Evolutionary conservation across 768 basidiomycete genomes (phyloP).

Genomic region (Paxillus involutus): DNA sequence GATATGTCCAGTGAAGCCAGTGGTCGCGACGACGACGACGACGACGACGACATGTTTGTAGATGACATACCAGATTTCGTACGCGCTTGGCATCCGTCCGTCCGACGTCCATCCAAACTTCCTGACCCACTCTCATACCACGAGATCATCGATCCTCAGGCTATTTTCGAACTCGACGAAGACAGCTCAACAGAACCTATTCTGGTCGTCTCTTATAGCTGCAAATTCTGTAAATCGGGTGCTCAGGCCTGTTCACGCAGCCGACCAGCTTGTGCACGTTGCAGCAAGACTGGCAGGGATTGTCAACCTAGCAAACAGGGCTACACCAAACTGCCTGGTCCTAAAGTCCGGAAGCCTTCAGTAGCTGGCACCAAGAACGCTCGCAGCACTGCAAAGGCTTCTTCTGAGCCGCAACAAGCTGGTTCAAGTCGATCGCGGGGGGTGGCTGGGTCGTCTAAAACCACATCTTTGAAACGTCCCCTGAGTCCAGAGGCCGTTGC

Average conservation of each 20-base stretch:
- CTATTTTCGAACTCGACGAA: constrained; percentile 27
- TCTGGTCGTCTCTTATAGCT: constrained; percentile 21
- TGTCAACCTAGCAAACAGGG: too few species aligned
- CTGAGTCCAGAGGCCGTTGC: constrained; percentile 9
- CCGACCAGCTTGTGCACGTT: constrained; percentile 19
- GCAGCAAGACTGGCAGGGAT: too few species aligned
- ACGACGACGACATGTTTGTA: background rate
- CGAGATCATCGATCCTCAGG: constrained; percentile 12
- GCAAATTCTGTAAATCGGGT: constrained; percentile 11
- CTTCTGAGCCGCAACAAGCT: too few species aligned
- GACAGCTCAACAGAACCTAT: constrained; percentile 12
- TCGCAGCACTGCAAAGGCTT: background rate
- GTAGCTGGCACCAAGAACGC: background rate
- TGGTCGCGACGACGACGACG: background rate
- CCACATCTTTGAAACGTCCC: constrained; percentile 15
- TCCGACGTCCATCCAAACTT: constrained; percentile 26
- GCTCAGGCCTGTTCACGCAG: constrained; percentile 25
- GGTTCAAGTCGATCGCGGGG: background rate
- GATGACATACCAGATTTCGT: constrained; percentile 14
- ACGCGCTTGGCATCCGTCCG: constrained; percentile 22
- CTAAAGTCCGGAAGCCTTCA: constrained; percentile 11
- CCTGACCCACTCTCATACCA: constrained; percentile 21
- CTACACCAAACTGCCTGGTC: constrained; percentile 5
- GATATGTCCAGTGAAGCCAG: constrained; percentile 9
- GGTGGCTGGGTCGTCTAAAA: background rate